These are phyloP conservation scores for Suillus paluster DNA, from an alignment of 768 basidiomycete genomes.

Conservation along the genomic window DNA sequence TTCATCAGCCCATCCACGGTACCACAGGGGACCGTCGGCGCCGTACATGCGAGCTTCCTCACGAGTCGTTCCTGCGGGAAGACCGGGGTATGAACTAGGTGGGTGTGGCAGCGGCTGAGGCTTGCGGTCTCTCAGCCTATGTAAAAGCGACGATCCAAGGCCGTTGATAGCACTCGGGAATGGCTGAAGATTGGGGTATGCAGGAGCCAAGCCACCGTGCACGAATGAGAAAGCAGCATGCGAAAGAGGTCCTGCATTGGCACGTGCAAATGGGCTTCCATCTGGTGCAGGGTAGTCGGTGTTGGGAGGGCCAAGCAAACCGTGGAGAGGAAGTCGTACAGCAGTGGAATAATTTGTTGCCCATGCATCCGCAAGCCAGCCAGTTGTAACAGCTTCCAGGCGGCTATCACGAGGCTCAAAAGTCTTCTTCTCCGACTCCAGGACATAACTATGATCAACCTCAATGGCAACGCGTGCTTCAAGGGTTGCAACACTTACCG, in stretches of 20 bases:
- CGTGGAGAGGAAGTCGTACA: slow-evolving; percentile 81
- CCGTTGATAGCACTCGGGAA: slow-evolving; percentile 86
- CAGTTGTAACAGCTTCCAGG: slow-evolving; percentile 73
- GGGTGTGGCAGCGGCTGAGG: slow-evolving; percentile 81
- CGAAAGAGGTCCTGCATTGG: slow-evolving; percentile 54
- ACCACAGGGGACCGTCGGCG: slow-evolving; percentile 89
- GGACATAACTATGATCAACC: slow-evolving; percentile 70
- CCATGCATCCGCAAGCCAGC: slow-evolving; percentile 83
- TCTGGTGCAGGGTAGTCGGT: slow-evolving; percentile 55
- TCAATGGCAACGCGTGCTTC: slow-evolving; percentile 13
- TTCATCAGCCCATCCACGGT: slow-evolving; percentile 88
- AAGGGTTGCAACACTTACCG: slow-evolving; percentile 48
- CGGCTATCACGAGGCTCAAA: slow-evolving; percentile 76
- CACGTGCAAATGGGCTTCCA: slow-evolving; percentile 34
- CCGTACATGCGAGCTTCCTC: slow-evolving; percentile 78
- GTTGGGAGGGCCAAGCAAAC: slow-evolving; percentile 68
- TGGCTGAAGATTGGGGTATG: slow-evolving; percentile 74
- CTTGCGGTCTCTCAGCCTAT: slow-evolving; percentile 64
- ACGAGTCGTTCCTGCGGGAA: slow-evolving; percentile 65
- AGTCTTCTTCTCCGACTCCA: slow-evolving; percentile 77
- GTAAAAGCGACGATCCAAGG: slow-evolving; percentile 69
- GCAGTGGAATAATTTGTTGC: slow-evolving; percentile 83
- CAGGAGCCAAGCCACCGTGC: slow-evolving; percentile 87
- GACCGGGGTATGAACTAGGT: slow-evolving; percentile 71
- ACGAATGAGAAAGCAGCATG: slow-evolving; percentile 90